Evolutionary conservation across 108 stramenopile genomes (phyloP).

Genomic region (Skeletonema grethae): DNA sequence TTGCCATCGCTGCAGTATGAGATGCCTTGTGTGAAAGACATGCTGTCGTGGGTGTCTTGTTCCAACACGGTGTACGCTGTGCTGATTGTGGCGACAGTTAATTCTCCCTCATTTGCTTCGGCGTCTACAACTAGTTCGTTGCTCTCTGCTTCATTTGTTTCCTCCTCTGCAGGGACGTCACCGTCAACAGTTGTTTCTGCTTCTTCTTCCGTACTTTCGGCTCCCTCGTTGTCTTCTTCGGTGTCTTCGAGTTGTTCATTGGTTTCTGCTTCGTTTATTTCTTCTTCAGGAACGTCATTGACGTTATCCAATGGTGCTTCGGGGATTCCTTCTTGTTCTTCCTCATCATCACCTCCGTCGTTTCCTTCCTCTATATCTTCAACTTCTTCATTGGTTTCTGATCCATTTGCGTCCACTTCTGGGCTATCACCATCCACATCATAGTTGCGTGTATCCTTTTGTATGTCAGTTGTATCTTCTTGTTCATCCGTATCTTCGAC

Average conservation of each 20-base stretch:
- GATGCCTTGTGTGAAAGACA: conserved; percentile 84
- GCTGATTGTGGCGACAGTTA: conserved; percentile 27
- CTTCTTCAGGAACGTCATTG: not conserved
- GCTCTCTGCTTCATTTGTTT: conserved; percentile 1
- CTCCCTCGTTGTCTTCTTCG: conserved; percentile 4
- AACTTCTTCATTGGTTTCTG: too few species aligned
- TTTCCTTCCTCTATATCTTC: too few species aligned
- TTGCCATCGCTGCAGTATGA: conserved; percentile 62
- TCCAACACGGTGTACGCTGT: conserved; percentile 57
- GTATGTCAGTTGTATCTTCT: not conserved
- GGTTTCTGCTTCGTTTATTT: not conserved
- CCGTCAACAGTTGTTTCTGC: not conserved
- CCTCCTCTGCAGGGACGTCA: not conserved
- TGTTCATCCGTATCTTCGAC: not conserved
- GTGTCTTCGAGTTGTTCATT: conserved; percentile 1
- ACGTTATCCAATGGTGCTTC: too few species aligned
- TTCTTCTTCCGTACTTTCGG: not conserved
- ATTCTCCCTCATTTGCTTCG: conserved; percentile 8
- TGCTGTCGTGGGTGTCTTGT: conserved; percentile 61
- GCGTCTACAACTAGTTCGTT: conserved; percentile 6
- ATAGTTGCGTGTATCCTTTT: too few species aligned
- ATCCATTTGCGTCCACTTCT: not conserved
- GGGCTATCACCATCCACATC: too few species aligned
- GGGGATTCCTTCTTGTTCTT: not conserved
- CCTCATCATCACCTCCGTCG: not conserved